Conservation (phyloP, 495 filamentous ascomycete genomes). For the Tuber brumale region DNA sequence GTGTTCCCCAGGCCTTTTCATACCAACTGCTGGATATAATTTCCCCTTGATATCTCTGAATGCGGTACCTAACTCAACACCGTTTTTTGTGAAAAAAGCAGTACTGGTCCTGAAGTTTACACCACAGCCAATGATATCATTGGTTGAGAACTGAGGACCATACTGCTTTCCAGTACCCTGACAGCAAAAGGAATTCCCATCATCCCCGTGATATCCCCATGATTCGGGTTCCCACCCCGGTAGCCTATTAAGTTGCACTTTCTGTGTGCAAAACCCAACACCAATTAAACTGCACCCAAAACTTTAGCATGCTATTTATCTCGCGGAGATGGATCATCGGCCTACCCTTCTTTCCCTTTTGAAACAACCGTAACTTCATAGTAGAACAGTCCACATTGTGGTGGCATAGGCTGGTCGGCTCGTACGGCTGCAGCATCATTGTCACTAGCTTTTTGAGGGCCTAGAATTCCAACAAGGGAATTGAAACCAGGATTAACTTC, state of each 20-base stretch:
- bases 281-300: slow-evolving; percentile 61
- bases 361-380: slow-evolving; percentile 86
- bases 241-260: slow-evolving; percentile 68
- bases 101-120: slow-evolving; percentile 84
- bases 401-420: slow-evolving; percentile 84
- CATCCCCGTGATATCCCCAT: slow-evolving; percentile 96
- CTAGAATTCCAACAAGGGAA: slow-evolving; percentile 29
- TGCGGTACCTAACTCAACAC: slow-evolving; percentile 69
- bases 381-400: slow-evolving; percentile 90
- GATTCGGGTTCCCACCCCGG: slow-evolving; percentile 95
- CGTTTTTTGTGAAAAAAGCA: slow-evolving; percentile 95
- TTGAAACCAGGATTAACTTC: slow-evolving; percentile 8
- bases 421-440: slow-evolving; percentile 81
- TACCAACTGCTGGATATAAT: slow-evolving; percentile 82
- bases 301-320: slow-evolving; percentile 28
- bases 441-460: slow-evolving; percentile 57
- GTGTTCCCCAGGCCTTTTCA: slow-evolving; percentile 82
- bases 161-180: slow-evolving; percentile 68
- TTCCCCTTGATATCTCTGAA: slow-evolving; percentile 62
- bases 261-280: slow-evolving; percentile 75
- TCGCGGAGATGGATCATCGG: slow-evolving; percentile 20
- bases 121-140: slow-evolving; percentile 88
- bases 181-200: slow-evolving; percentile 77
- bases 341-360: slow-evolving; percentile 81
- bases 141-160: slow-evolving; percentile 61